Conservation (phyloP, 169 alveolate genomes). For the Plasmodium vivax region DNA sequence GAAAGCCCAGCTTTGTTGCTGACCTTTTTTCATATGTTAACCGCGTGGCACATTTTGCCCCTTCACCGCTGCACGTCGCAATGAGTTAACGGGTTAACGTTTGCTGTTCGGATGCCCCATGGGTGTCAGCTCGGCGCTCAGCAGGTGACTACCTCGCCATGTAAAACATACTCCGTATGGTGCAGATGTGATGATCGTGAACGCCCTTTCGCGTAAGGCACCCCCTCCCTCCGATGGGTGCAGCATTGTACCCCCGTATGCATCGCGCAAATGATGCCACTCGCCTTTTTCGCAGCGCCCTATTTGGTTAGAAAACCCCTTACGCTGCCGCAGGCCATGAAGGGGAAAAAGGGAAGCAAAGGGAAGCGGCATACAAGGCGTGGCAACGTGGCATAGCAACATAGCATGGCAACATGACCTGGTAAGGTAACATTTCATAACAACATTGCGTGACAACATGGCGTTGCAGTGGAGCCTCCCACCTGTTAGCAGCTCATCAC, state of each 20-base stretch:
- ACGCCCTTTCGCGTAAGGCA: background rate
- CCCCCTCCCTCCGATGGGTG: background rate
- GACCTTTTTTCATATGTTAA: background rate
- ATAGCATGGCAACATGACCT: no score
- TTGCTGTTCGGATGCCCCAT: background rate
- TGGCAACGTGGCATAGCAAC: no score
- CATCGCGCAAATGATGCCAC: background rate
- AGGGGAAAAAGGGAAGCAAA: background rate
- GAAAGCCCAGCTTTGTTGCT: background rate
- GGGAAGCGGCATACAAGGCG: background rate
- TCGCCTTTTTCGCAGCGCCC: background rate
- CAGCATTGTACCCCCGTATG: no score
- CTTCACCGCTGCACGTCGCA: background rate
- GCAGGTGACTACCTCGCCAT: background rate
- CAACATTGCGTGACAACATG: background rate
- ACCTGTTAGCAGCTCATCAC: background rate
- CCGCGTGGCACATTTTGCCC: background rate
- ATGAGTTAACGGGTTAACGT: background rate
- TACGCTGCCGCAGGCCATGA: background rate
- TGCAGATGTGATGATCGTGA: background rate
- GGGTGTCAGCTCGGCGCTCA: background rate
- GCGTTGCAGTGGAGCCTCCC: background rate
- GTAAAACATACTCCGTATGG: background rate
- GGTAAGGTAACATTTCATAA: no score
- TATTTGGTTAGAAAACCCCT: background rate